Evolutionary conservation across 1,139 yeast species (phyloP).

Genomic region (Candida pseudoviswanathii): DNA sequence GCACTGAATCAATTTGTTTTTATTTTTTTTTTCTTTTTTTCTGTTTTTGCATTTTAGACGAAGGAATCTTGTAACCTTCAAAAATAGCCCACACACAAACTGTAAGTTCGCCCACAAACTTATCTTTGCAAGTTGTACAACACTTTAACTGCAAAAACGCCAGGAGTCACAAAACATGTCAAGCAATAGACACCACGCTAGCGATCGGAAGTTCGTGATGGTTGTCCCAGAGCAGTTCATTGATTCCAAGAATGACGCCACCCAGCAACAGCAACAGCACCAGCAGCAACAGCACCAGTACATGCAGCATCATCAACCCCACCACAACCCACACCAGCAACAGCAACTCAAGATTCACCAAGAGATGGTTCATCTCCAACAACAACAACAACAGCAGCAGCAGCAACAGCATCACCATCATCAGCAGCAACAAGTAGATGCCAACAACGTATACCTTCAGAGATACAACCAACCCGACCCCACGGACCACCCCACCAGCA

Average conservation of each 20-base stretch:
- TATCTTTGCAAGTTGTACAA: conserved; percentile 4
- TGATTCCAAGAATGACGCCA: not conserved
- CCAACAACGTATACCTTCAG: conserved; percentile 14
- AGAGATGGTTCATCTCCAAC: not conserved
- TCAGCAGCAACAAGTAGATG: conserved; percentile 6
- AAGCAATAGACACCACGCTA: not conserved
- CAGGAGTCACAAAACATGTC: conserved; percentile 1
- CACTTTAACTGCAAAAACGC: not conserved
- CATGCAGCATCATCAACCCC: conserved; percentile 2
- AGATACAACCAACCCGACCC: conserved; percentile 18
- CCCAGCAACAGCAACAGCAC: conserved; percentile 8
- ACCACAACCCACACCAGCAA: not conserved
- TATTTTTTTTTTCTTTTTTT: not conserved
- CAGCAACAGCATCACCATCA: conserved; percentile 12
- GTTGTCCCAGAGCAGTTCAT: conserved; percentile 6
- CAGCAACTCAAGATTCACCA: not conserved
- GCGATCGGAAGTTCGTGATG: conserved; percentile 5
- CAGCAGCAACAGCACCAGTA: conserved; percentile 2
- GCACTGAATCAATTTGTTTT: not conserved
- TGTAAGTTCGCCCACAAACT: not conserved
- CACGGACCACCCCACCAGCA: too few relatives aligned
- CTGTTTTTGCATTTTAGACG: conserved; percentile 4
- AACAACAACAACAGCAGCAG: conserved; percentile 8
- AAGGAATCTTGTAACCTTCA: conserved; percentile 2
- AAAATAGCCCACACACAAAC: conserved; percentile 2